Conservation (phyloP, 257 asterid genomes). For the Pogostemon cablin region DNA sequence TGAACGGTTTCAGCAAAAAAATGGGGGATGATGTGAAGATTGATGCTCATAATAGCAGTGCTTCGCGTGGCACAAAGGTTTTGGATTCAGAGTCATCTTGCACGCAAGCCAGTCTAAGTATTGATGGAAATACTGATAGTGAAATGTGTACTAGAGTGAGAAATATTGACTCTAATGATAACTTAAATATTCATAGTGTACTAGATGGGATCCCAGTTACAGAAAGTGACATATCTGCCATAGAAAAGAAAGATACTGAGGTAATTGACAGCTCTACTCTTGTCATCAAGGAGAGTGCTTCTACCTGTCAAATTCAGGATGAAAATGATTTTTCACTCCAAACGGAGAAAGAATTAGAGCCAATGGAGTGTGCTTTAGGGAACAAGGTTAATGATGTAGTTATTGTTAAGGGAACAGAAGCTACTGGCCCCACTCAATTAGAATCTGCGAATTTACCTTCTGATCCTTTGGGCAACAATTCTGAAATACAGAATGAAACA, state of each 20-base stretch:
- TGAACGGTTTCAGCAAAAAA: constrained; percentile 48
- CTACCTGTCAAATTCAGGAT: constrained; percentile 44
- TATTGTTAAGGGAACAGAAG: constrained; percentile 40
- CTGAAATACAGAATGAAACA: constrained; percentile 37
- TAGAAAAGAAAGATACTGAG: constrained; percentile 48
- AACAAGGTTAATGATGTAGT: constrained; percentile 44
- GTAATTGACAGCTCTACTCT: constrained; percentile 42
- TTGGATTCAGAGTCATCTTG: constrained; percentile 69
- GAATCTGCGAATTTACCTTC: constrained; percentile 45
- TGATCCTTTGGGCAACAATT: constrained; percentile 39
- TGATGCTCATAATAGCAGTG: constrained; percentile 39
- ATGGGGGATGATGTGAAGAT: constrained; percentile 40
- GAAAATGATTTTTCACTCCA: constrained; percentile 43
- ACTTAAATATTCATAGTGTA: constrained; percentile 36
- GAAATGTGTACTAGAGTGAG: constrained; percentile 42
- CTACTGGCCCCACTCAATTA: constrained; percentile 44
- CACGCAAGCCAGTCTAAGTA: constrained; percentile 44
- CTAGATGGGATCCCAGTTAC: constrained; percentile 37
- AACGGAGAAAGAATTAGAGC: constrained; percentile 40
- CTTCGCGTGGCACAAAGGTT: constrained; percentile 41
- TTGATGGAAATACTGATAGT: constrained; percentile 48
- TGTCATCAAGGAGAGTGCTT: constrained; percentile 38
- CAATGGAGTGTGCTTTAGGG: constrained; percentile 28
- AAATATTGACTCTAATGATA: constrained; percentile 45
- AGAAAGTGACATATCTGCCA: constrained; percentile 41